A percentile compares a stretch with the other conserved stretches of the same genome.
These are phyloP conservation scores for Gloeopeniophorella convolvens DNA, from an alignment of 768 basidiomycete genomes.

Conservation along the genomic window DNA sequence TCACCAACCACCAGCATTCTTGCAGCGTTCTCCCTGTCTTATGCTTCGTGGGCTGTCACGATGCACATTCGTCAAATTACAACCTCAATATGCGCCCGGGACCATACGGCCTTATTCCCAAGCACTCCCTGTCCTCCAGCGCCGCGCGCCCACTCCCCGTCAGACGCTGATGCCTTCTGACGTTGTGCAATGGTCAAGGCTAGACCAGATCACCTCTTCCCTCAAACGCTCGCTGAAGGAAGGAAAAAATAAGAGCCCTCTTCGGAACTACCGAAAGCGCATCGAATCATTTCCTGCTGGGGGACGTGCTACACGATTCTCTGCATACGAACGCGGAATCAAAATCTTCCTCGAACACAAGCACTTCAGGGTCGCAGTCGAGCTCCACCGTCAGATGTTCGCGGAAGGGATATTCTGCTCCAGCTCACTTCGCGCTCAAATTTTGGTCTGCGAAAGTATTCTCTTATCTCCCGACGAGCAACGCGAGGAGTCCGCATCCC, in stretches of 20 bases:
- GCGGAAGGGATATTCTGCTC: slow-evolving; percentile 34
- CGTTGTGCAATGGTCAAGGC: neutral
- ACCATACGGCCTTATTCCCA: neutral
- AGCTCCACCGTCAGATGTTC: slow-evolving; percentile 38
- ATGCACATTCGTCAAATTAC: neutral
- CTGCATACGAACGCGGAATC: slow-evolving; percentile 34
- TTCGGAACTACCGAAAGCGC: neutral
- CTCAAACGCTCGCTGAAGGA: neutral
- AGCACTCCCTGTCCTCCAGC: too few species aligned
- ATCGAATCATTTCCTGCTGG: neutral
- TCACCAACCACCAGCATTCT: too few species aligned
- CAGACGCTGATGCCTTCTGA: too few species aligned
- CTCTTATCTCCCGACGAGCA: slow-evolving; percentile 22
- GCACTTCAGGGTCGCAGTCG: slow-evolving; percentile 33
- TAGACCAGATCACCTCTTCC: neutral
- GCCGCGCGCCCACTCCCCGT: too few species aligned
- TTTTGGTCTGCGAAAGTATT: slow-evolving; percentile 31
- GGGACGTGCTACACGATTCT: slow-evolving; percentile 6
- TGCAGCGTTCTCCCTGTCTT: neutral
- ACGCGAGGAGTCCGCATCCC: slow-evolving; percentile 11
- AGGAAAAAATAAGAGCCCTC: neutral
- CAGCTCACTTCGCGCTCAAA: slow-evolving; percentile 34
- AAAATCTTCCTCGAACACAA: slow-evolving; percentile 35
- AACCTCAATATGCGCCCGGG: neutral
- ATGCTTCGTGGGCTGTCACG: slow-evolving; percentile 2